Evolutionary conservation across 1,139 yeast genomes (phyloP).

Genomic region (Entelexis sorbosivorans): DNA sequence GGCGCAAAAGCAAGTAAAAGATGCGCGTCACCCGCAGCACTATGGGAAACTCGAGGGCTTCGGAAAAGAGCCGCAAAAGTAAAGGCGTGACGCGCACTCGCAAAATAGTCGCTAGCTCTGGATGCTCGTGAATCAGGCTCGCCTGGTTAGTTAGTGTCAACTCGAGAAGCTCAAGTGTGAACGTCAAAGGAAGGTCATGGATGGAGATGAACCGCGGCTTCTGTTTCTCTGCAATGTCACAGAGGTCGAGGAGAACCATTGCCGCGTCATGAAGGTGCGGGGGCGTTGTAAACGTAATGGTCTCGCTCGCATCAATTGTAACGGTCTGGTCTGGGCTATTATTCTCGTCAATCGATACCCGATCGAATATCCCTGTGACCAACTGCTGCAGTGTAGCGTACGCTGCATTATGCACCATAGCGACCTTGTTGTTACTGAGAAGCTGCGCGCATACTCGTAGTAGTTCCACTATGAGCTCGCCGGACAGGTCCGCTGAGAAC

Average conservation of each 20-base stretch:
- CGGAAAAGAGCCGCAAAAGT: slow-evolving; percentile 54
- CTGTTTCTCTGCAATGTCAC: slow-evolving; percentile 53
- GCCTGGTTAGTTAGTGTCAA: slow-evolving; percentile 52
- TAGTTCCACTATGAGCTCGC: slow-evolving; percentile 46
- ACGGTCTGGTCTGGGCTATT: slow-evolving; percentile 29
- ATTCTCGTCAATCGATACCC: slow-evolving; percentile 32
- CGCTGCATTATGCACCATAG: slow-evolving; percentile 82
- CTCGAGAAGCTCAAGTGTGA: slow-evolving; percentile 73
- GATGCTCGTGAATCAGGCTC: slow-evolving; percentile 44
- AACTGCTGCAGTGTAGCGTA: slow-evolving; percentile 86
- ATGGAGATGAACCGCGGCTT: slow-evolving; percentile 44
- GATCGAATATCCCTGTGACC: slow-evolving; percentile 63
- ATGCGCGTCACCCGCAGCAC: slow-evolving; percentile 67
- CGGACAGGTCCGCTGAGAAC: slow-evolving; percentile 48
- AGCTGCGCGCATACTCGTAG: slow-evolving; percentile 60
- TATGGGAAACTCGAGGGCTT: slow-evolving; percentile 48
- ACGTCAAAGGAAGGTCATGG: slow-evolving; percentile 48
- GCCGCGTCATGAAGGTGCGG: slow-evolving; percentile 58
- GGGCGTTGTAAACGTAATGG: slow-evolving; percentile 33
- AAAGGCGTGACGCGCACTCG: slow-evolving; percentile 65
- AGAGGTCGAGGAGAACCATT: slow-evolving; percentile 57
- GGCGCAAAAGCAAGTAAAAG: slow-evolving; percentile 47
- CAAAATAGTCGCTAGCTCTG: slow-evolving; percentile 54
- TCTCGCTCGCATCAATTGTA: slow-evolving; percentile 28
- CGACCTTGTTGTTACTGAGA: slow-evolving; percentile 56